Base-by-base conservation (phyloP, 2,329 filamentous ascomycete species). In the Fusarium vanettenii region DNA sequence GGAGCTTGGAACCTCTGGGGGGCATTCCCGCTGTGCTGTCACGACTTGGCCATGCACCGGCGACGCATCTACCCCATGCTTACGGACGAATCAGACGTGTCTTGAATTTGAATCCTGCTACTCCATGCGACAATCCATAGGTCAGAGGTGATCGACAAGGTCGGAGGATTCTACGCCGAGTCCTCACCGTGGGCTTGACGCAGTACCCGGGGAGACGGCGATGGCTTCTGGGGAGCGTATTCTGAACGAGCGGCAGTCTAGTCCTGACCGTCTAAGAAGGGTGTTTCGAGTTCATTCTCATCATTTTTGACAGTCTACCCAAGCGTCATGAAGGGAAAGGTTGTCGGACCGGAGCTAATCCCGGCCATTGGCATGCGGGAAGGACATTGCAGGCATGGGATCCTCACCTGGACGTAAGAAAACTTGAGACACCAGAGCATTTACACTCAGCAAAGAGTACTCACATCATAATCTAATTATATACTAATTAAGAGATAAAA, bases 301-400 rank as follows among this genome's bases (percentile, higher is more conserved):
- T 52, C 16, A 25, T 29, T 33, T 22, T 35, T 37, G 20, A 25
- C 13, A 11, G 11, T 18, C 55, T 57, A 16, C 20, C 8, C 52
- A 56, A 16, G 52, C 31, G 25, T 22, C 31, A 57, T 37, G 55
- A 37, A 57, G 8, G n/a, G 31, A 25, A 37, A 57, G 33, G 31
- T 37, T 57, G 31, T 35, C 50, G 35, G 31, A 18, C 48, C 33
- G 29, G 60, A 64, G 64, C 55, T 52, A 43, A 63, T 63, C 52
- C 56, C 72, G 69, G 72, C 55, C 55, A 59, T 70, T n/a, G 11
- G 52, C 60, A 67, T 75, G 66, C 66, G 65, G 62, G 16, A 16
- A 50, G 68, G 48, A 20, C 48, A 55, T 31, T n/a, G 48, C 27
- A 52, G 48, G 48, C 48, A 29, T 29, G 25, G 25, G 43, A 25